phyloP scores from a whole-genome alignment of 306 rosid species.

The Trichosanthes cucumerina region DNA sequence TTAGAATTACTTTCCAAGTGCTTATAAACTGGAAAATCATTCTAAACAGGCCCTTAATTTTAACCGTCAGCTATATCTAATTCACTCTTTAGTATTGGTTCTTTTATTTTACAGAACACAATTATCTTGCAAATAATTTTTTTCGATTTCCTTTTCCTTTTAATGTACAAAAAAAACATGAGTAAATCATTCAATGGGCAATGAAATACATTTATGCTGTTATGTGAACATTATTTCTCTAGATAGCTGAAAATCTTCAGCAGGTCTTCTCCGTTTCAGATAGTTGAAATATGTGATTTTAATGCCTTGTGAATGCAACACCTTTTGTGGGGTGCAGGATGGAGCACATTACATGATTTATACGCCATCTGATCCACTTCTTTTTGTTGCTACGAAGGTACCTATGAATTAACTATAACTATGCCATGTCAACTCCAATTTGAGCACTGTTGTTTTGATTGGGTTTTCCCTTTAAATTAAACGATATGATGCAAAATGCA shows the following conservation, averaged over 20 bases:
- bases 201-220: not conserved
- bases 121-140: not conserved
- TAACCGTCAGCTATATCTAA: not conserved
- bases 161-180: not conserved
- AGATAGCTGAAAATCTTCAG: not conserved
- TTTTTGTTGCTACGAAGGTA: conserved; percentile 48
- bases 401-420: not conserved
- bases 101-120: not conserved
- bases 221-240: not conserved
- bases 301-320: not conserved
- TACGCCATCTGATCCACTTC: conserved; percentile 86
- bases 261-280: not conserved
- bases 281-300: not conserved
- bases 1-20: too few relatives aligned
- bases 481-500: not conserved
- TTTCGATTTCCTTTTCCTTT: not conserved
- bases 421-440: not conserved
- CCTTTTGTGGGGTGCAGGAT: conserved; percentile 34
- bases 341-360: conserved; percentile 73
- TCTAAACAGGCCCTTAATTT: too few relatives aligned
- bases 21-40: too few relatives aligned
- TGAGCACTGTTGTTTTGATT: not conserved
- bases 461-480: not conserved
- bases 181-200: not conserved
- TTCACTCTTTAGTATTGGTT: not conserved